A percentile compares a stretch with the other conserved stretches of the same genome.
phyloP scores from a whole-genome alignment of 1,284 basidiomycete genomes.

The Fomitopsis pinicola region DNA sequence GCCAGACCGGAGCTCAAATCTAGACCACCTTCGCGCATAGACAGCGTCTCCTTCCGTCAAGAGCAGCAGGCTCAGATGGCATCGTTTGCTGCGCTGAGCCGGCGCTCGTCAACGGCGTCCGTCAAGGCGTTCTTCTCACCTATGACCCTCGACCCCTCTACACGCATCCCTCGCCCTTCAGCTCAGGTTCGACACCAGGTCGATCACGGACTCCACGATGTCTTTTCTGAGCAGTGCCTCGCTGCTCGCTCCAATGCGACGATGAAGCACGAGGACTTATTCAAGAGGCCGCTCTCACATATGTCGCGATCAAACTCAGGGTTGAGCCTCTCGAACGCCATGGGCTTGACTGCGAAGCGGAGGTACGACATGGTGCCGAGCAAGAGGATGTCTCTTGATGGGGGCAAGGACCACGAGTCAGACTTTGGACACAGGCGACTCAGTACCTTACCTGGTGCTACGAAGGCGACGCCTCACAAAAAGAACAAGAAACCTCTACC shows the following conservation, averaged over 20 bases:
- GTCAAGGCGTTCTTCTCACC: conserved; percentile 52
- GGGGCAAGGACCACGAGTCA: conserved; percentile 10
- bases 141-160: conserved; percentile 45
- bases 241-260: conserved; percentile 56
- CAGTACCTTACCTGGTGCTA: conserved; percentile 16
- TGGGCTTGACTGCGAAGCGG: conserved; percentile 48
- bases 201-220: conserved; percentile 64
- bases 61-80: conserved; percentile 14
- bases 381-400: conserved; percentile 39
- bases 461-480: conserved; percentile 27
- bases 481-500: conserved; percentile 40
- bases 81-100: conserved; percentile 33
- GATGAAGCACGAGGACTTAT: conserved; percentile 58
- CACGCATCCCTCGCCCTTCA: conserved; percentile 61
- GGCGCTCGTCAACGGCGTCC: conserved; percentile 55
- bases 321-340: conserved; percentile 44
- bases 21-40: conserved; percentile 21
- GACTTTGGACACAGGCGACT: conserved; percentile 8
- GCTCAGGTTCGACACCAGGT: conserved; percentile 62
- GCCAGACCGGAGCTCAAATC: conserved; percentile 11
- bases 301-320: conserved; percentile 28
- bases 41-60: conserved; percentile 17
- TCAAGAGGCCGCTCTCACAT: conserved; percentile 30
- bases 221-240: conserved; percentile 61
- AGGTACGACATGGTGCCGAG: conserved; percentile 64